Evolutionary conservation across 2,329 filamentous ascomycete species (phyloP).

Genomic region (Cytospora paraplurivora): DNA sequence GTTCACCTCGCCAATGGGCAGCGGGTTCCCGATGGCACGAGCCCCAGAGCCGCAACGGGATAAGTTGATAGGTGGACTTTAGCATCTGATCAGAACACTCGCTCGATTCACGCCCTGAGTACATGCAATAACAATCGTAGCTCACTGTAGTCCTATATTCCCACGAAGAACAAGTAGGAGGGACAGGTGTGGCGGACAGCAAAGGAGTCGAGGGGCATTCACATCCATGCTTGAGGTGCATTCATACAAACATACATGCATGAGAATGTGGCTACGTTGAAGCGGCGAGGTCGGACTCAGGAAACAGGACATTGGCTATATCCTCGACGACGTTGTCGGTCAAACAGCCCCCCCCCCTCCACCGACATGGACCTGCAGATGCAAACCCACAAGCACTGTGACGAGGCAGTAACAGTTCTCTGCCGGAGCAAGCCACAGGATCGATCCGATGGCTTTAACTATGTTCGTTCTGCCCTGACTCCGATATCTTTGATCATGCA

Average conservation of each 20-base stretch:
- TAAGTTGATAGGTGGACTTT: background rate
- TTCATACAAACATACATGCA: background rate
- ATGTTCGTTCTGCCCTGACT: background rate
- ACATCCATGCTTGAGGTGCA: background rate
- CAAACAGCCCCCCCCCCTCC: background rate
- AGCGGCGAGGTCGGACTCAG: no score
- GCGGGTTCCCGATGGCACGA: no score
- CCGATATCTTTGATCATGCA: background rate
- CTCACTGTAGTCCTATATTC: background rate
- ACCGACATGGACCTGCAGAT: background rate
- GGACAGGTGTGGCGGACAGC: background rate
- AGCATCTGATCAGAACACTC: background rate
- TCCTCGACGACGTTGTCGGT: background rate
- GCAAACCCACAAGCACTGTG: background rate
- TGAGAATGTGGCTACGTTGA: background rate
- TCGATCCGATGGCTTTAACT: constrained; percentile 1
- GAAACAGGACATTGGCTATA: background rate
- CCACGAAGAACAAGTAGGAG: background rate
- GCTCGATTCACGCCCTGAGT: background rate
- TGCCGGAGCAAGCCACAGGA: constrained; percentile 1
- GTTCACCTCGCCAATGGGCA: no score
- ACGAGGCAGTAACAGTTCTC: background rate
- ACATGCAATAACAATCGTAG: background rate
- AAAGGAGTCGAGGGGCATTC: background rate
- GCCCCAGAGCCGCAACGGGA: background rate